Base-by-base conservation (phyloP, 2,329 filamentous ascomycete genomes). In the Cytospora leucostoma region DNA sequence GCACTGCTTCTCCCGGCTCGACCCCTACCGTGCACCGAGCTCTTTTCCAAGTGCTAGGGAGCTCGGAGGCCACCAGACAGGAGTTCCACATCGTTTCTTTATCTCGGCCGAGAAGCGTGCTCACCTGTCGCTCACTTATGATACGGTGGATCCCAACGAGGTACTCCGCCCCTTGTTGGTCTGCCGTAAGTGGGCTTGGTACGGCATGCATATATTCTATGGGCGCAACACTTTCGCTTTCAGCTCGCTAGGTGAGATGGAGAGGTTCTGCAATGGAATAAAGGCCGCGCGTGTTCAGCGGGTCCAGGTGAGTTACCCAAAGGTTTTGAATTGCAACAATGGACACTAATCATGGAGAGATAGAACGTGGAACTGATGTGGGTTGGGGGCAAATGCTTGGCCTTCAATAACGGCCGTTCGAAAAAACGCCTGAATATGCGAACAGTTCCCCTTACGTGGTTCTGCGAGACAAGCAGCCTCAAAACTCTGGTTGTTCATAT, bases 191-290 rank as follows among this genome's bases (percentile, higher is more conserved):
- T 61, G 34, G 21, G 32, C 19, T 2, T 65, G 17, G 4, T 57
- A 37, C 8, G 56, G 56, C 1, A 21, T 15, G 10, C 53, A 59
- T 7, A 51, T 65, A 4, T 65, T 65, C 13, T 65, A 65, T n/a
- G 38, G 33, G 0, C 5, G 3, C 5, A 61, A 63, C 34, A 52
- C 61, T 2, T 58, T 65, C 13, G 53, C 56, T 7, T 61, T 59
- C 34, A 51, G 37, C n/a, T 61, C 52, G 5, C 57, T 65, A 1
- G 56, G 56, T 4, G 64, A 65, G 3, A 10, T 63, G 3, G 64
- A 60, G 12, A 32, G 64, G 1, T 61, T 63, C 19, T 56, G 55
- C 38, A 13, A 56, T 21, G 27, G 64, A n/a, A 40, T 50, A 6
- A n/a, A 40, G 3, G 0, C 13, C 0, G 52, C 60, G 7, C 35